Percentiles rank a stretch among this genome's conserved stretches.
Evolutionary conservation across 2,329 filamentous ascomycete species (phyloP).

Genomic region (Nothomitra cinnamomea): DNA sequence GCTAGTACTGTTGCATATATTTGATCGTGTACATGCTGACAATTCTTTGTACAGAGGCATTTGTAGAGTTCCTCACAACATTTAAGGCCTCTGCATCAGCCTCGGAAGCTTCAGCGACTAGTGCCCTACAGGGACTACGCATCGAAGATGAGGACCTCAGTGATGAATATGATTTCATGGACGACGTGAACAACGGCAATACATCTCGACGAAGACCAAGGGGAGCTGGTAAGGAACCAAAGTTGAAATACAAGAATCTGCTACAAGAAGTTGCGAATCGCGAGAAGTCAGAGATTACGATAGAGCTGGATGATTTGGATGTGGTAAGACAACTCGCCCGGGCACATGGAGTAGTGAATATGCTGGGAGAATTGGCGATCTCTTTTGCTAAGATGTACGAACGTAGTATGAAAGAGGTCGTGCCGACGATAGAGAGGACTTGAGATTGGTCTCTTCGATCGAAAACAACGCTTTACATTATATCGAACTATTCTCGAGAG

Average conservation of each 20-base stretch:
- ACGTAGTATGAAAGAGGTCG: slow-evolving; percentile 56
- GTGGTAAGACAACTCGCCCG: slow-evolving; percentile 33
- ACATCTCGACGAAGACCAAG: slow-evolving; percentile 26
- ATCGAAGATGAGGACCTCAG: slow-evolving; percentile 75
- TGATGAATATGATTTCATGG: slow-evolving; percentile 88
- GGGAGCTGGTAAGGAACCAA: slow-evolving; percentile 29
- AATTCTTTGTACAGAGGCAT: slow-evolving; percentile 39
- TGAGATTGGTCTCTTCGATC: slow-evolving; percentile 67
- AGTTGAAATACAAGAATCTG: slow-evolving; percentile 75
- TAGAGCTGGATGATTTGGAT: slow-evolving; percentile 79
- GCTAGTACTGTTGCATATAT: slow-evolving; percentile 30
- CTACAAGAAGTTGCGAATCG: slow-evolving; percentile 79
- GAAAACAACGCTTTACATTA: slow-evolving; percentile 90
- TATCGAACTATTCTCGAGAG: slow-evolving; percentile 75
- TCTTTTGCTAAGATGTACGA: neutral
- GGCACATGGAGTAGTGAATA: neutral
- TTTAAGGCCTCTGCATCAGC: slow-evolving; percentile 70
- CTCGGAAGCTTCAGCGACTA: slow-evolving; percentile 49
- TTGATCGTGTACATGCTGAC: slow-evolving; percentile 20
- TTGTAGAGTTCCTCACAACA: slow-evolving; percentile 71
- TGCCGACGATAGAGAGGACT: slow-evolving; percentile 36
- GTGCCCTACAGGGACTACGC: slow-evolving; percentile 68
- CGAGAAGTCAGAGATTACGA: slow-evolving; percentile 54
- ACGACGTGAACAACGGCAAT: slow-evolving; percentile 48
- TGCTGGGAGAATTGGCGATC: neutral